Evolutionary conservation across 2,329 filamentous ascomycete species (phyloP), one percentile per base, ranked within the genome.

Genomic region (Xylaria sp.): DNA sequence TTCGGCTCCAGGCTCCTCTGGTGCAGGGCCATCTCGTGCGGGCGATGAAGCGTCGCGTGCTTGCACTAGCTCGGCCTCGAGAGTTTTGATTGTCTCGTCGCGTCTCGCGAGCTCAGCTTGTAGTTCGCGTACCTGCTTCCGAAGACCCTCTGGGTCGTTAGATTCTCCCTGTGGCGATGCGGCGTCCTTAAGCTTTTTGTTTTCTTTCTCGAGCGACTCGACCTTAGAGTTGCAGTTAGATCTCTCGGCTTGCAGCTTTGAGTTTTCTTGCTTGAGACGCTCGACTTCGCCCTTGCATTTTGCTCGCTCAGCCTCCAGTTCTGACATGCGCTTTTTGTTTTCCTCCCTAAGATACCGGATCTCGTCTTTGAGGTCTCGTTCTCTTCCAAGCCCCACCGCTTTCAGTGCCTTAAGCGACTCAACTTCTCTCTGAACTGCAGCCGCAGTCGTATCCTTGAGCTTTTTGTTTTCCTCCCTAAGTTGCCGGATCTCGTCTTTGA

Each of bases 311-410:
- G 26, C 26, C 23, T 66, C 44, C 6, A 63, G 31, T 7, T 58
- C 59, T 6, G 9, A 4, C 17, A 63, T 51, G 7, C 40, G 51
- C 11, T 17, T 48, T 28, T n/a, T 20, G 6, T 31, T 42, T 44
- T 63, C 53, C 3, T 13, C n/a, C 31, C 9, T 54, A 6, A 66
- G 63, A 4, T 38, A 33, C 28, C 5, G 3, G 17, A 61, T 28
- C 13, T 71, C 44, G 11, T 57, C 46, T 51, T 60, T 63, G 26
- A 38, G 20, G 11, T 6, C 28, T 6, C 63, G 7, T 46, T 68
- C 65, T 11, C 48, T 56, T 23, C 11, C 3, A 5, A 6, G 15
- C 17, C 2, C 4, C 0, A 53, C 13, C 4, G 0, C 4, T 15
- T 3, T 49, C 31, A 60, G 65, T 62, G 60, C 38, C 4, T 10